These are phyloP conservation scores for Posidonia australis DNA, from an alignment of 106 monocot genomes.

Conservation along the genomic window DNA sequence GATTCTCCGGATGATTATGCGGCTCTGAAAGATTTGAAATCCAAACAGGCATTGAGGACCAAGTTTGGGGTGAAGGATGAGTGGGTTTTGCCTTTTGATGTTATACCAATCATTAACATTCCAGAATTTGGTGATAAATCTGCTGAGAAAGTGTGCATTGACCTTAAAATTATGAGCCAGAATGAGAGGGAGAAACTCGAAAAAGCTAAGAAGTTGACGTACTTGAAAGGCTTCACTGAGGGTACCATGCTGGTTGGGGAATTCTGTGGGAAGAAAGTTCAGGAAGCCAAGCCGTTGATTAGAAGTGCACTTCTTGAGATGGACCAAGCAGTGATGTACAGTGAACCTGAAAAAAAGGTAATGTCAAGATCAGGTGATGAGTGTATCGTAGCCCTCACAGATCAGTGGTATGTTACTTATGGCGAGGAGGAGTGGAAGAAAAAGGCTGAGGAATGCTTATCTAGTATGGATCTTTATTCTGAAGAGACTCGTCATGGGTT, in stretches of 20 bases:
- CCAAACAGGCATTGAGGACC: conserved; percentile 57
- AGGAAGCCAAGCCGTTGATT: conserved; percentile 77
- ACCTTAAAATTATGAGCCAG: conserved; percentile 86
- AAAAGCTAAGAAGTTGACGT: conserved; percentile 80
- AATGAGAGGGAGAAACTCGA: conserved; percentile 93
- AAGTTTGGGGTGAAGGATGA: conserved; percentile 85
- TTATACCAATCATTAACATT: conserved; percentile 76
- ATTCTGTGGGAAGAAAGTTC: conserved; percentile 61
- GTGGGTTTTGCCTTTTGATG: conserved; percentile 82
- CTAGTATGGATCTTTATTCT: conserved; percentile 57
- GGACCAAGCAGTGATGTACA: conserved; percentile 64
- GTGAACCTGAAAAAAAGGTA: conserved; percentile 87
- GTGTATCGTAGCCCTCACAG: conserved; percentile 85
- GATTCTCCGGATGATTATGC: conserved; percentile 84
- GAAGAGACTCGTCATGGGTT: conserved; percentile 71
- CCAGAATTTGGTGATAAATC: conserved; percentile 86
- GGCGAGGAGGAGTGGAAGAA: conserved; percentile 78
- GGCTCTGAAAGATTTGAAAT: conserved; percentile 80
- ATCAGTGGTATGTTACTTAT: conserved; percentile 94
- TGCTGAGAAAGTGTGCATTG: conserved; percentile 74
- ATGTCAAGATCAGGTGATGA: conserved; percentile 92
- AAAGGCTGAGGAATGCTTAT: conserved; percentile 52
- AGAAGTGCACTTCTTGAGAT: conserved; percentile 48
- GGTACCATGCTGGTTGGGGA: conserved; percentile 88
- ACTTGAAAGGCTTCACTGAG: conserved; percentile 89